These are phyloP conservation scores for Scorias spongiosa DNA, from an alignment of 2,329 filamentous ascomycete species.

Conservation along the genomic window DNA sequence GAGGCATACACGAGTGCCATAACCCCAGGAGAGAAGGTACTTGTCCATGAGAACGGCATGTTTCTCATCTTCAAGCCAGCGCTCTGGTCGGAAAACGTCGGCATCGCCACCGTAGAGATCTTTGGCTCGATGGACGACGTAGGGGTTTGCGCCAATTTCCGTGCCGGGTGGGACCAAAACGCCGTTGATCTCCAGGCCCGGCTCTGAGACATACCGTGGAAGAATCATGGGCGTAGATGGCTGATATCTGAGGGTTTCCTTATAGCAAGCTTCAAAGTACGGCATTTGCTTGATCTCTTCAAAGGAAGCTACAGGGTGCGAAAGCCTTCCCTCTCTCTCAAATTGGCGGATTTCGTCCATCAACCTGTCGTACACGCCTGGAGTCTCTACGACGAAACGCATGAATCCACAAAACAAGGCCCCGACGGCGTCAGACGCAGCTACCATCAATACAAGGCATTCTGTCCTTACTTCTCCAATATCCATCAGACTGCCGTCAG, in stretches of 20 bases:
- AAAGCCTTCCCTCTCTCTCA: no score
- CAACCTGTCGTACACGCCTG: no score
- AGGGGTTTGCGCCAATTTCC: constrained; percentile 29
- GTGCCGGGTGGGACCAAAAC: constrained; percentile 32
- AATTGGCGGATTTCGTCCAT: no score
- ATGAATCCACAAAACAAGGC: no score
- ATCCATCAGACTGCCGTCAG: no score
- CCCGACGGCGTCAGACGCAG: no score
- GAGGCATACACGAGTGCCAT: constrained; percentile 32
- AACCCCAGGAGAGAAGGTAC: constrained; percentile 28
- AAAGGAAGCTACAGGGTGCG: no score
- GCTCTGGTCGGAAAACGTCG: constrained; percentile 32
- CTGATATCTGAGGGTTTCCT: neutral
- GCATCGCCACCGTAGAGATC: constrained; percentile 26
- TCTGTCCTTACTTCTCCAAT: no score
- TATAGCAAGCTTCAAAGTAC: neutral
- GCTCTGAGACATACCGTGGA: no score
- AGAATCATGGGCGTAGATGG: neutral
- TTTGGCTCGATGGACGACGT: constrained; percentile 26
- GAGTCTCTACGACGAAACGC: no score
- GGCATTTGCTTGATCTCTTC: neutral
- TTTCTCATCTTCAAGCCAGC: constrained; percentile 30
- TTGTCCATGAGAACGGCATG: constrained; percentile 21
- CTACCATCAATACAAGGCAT: no score
- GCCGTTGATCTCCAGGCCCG: constrained; percentile 10